A percentile compares a stretch with the other conserved stretches of the same genome.
These are phyloP conservation scores for Gymnopus androsaceus DNA, from an alignment of 1,284 basidiomycete species.

Conservation along the genomic window DNA sequence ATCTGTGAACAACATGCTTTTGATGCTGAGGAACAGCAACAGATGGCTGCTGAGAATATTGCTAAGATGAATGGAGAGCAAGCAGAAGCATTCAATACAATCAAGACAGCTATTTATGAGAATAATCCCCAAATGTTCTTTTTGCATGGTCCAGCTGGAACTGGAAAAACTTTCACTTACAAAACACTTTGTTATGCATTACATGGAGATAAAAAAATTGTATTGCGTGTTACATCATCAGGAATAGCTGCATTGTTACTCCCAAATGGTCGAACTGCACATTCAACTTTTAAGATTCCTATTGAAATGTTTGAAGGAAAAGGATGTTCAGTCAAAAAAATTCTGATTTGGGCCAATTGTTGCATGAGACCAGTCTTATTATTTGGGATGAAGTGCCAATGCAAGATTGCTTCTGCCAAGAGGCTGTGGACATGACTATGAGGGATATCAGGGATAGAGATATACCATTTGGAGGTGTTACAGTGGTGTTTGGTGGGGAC, in stretches of 20 bases:
- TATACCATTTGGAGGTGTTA: constrained; percentile 40
- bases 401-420: constrained; percentile 33
- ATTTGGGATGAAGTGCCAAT: constrained; percentile 45
- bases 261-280: constrained; percentile 9
- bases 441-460: constrained; percentile 29
- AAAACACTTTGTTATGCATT: constrained; percentile 38
- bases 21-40: background rate
- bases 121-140: constrained; percentile 38
- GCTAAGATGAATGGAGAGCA: too few relatives aligned
- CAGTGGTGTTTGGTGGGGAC: constrained; percentile 42
- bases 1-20: background rate
- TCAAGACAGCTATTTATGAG: constrained; percentile 29
- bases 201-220: constrained; percentile 21
- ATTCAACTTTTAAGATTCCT: constrained; percentile 8
- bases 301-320: constrained; percentile 29
- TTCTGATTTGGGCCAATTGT: constrained; percentile 27
- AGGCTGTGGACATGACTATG: constrained; percentile 35
- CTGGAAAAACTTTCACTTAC: constrained; percentile 52
- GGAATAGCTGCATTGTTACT: constrained; percentile 23
- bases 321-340: constrained; percentile 31
- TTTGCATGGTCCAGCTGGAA: constrained; percentile 46
- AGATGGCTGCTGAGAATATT: constrained; percentile 3
- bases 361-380: constrained; percentile 29
- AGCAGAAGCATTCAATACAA: too few relatives aligned
- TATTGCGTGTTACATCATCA: constrained; percentile 21